Base-by-base conservation (phyloP, 768 basidiomycete species). In the Auriculariales sp. region DNA sequence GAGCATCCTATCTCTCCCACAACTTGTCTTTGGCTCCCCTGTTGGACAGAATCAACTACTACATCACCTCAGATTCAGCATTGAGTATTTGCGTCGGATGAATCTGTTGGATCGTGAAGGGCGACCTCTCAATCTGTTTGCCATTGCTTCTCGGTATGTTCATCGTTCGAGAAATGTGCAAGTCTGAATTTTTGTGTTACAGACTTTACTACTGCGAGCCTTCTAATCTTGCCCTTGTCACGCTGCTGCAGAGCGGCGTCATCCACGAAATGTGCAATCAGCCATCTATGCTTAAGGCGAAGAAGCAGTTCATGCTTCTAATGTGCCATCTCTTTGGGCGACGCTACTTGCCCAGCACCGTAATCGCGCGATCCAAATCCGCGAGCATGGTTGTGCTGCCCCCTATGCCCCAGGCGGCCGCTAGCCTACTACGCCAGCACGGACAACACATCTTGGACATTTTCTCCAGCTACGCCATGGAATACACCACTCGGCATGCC, bases 291-390 rank as follows among this genome's bases (percentile, higher is more conserved):
- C 58, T 68, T 39, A 51, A 62, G 3, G 78, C 78, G 1, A 71
- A 75, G 52, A 63, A 61, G 7, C 67, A 75, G 17, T 67, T 79
- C 39, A 66, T 84, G 48, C 51, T 72, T 5, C 59, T 83, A 3
- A 66, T 85, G 63, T 71, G 71, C n/a, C 74, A 81, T 60, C 68
- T 84, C 11, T 83, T 84, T 53, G 77, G 75, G 4, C 72, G 80
- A n/a, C 69, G 71, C 9, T 68, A 75, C 55, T 62, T 82, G 4
- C 71, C 77, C 0, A 58, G 58, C 10, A 63, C 71, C 4, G 73
- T 70, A 42, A 57, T 68, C 11, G 68, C 66, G 24, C 58, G 64
- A 22, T 62, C 62, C 52, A 71, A 65, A 33, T 78, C 71, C 19
- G 71, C 80, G 2, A 83, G 79, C 3, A 66, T 67, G 58, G 69